These are phyloP conservation scores for Sugiyamaella marilandica DNA, from an alignment of 805 yeast species.

Conservation along the genomic window DNA sequence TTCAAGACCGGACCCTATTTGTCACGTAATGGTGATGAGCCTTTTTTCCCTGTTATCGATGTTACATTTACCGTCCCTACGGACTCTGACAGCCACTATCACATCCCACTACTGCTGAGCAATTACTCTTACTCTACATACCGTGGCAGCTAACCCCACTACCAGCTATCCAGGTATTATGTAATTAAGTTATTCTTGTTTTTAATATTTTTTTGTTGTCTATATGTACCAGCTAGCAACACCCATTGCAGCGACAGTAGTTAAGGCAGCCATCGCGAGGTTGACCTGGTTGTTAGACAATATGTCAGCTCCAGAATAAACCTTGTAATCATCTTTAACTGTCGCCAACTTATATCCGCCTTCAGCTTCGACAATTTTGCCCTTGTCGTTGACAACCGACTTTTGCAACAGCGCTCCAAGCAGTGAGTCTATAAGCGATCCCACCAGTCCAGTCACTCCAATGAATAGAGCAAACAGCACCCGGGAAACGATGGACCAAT, in stretches of 20 bases:
- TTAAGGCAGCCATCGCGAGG: conserved; percentile 32
- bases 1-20: conserved; percentile 74
- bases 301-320: conserved; percentile 34
- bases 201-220: background rate
- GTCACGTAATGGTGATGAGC: conserved; percentile 34
- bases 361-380: conserved; percentile 35
- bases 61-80: conserved; percentile 62
- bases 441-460: conserved; percentile 35
- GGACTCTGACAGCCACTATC: conserved; percentile 78
- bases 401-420: conserved; percentile 40
- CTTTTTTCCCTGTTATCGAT: conserved; percentile 87
- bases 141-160: conserved; percentile 69
- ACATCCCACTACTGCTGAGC: conserved; percentile 78
- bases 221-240: conserved; percentile 16
- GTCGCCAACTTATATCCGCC: conserved; percentile 23
- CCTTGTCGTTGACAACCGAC: conserved; percentile 34
- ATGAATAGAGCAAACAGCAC: conserved; percentile 27
- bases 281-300: conserved; percentile 41
- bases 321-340: conserved; percentile 19
- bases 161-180: background rate
- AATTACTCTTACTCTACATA: conserved; percentile 88
- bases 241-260: conserved; percentile 30
- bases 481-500: background rate
- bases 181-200: background rate
- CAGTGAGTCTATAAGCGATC: conserved; percentile 39